These are phyloP conservation scores for Phytophthora lateralis DNA, from an alignment of 352 stramenopile genomes.

Conservation along the genomic window DNA sequence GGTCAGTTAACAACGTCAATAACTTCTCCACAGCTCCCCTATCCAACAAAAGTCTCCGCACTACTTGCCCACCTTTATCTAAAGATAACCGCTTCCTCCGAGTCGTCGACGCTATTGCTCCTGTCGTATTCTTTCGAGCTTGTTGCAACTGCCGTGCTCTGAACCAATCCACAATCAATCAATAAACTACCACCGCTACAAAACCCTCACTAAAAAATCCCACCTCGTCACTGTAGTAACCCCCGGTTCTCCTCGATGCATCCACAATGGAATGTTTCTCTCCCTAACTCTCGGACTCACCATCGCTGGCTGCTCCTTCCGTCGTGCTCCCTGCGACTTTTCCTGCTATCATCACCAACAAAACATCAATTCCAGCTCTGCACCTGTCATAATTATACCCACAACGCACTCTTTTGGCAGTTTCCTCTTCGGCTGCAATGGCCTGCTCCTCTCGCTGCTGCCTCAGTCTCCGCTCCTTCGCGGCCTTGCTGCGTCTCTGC, in stretches of 20 bases:
- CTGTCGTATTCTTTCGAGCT: constrained; percentile 13
- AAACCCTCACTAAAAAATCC: not conserved
- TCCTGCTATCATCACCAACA: constrained; percentile 18
- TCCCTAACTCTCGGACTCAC: constrained; percentile 3
- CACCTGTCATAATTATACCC: not conserved
- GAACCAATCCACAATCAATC: not conserved
- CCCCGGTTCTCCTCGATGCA: constrained; percentile 20
- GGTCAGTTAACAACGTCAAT: not conserved
- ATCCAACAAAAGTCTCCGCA: not conserved
- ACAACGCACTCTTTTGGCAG: constrained; percentile 9
- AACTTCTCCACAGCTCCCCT: not conserved
- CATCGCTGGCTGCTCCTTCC: not conserved
- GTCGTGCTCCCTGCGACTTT: constrained; percentile 11
- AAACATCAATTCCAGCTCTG: not conserved
- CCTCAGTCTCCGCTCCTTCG: constrained; percentile 13
- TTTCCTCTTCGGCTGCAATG: not conserved
- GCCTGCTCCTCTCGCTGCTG: constrained; percentile 25
- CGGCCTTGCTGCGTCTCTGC: constrained; percentile 26
- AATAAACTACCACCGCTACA: not conserved
- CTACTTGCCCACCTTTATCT: constrained; percentile 10
- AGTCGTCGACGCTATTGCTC: constrained; percentile 1
- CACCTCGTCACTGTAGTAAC: constrained; percentile 20
- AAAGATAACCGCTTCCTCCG: constrained; percentile 7
- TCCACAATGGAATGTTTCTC: constrained; percentile 21
- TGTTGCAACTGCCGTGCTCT: constrained; percentile 28